Percentiles rank a stretch among this genome's conserved stretches.
phyloP scores from a whole-genome alignment of 2,329 filamentous ascomycete genomes.

The Fusarium chaquense region DNA sequence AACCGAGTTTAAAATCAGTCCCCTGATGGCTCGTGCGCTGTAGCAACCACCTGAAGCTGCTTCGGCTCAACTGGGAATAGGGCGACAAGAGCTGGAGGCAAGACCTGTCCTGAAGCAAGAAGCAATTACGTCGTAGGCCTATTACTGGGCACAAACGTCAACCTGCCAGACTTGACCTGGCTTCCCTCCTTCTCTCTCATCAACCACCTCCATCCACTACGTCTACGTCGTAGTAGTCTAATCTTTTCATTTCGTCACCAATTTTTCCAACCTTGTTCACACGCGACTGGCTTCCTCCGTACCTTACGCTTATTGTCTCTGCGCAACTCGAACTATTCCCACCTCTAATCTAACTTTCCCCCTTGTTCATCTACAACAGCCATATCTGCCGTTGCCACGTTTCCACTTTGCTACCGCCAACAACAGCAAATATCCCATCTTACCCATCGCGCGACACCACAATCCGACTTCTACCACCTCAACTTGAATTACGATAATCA shows the following conservation, averaged over 20 bases:
- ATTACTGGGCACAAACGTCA: constrained; percentile 21
- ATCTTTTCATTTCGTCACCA: constrained; percentile 8
- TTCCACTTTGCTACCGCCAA: constrained; percentile 41
- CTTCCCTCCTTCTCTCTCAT: constrained; percentile 22
- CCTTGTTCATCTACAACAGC: constrained; percentile 25
- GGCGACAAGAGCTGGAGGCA: constrained; percentile 12
- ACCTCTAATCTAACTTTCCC: constrained; percentile 24
- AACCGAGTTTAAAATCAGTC: constrained; percentile 20
- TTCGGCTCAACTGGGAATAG: constrained; percentile 35
- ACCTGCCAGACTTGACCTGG: constrained; percentile 7
- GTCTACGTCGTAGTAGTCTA: constrained; percentile 10
- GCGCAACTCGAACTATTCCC: constrained; percentile 14
- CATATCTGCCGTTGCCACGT: constrained; percentile 41
- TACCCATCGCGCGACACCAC: constrained; percentile 41
- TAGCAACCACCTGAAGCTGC: constrained; percentile 35
- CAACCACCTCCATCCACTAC: constrained; percentile 14
- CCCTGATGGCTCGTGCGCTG: constrained; percentile 38
- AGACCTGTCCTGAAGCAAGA: constrained; percentile 7
- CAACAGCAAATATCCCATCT: not conserved
- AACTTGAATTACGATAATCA: constrained; percentile 8
- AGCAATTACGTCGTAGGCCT: constrained; percentile 42
- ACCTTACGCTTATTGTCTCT: constrained; percentile 13
- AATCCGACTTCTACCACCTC: constrained; percentile 15
- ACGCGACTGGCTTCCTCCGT: constrained; percentile 20
- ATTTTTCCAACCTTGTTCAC: not conserved